phyloP scores from a whole-genome alignment of 257 asterid genomes.

The Nicotiana benthamiana region DNA sequence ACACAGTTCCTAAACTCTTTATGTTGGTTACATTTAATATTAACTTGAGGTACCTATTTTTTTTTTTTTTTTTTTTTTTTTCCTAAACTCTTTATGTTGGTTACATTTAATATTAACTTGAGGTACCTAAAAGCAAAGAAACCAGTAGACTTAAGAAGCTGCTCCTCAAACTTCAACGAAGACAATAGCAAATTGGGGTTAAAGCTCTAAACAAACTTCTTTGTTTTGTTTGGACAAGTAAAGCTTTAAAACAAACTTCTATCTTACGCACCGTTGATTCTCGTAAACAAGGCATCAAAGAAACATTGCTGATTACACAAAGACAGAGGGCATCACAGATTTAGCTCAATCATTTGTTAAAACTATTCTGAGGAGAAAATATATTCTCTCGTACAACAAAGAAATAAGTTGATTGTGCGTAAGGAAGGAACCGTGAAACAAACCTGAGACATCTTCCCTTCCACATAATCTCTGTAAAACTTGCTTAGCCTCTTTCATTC shows the following conservation, averaged over 20 bases:
- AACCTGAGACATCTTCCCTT: constrained; percentile 85
- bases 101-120: no score
- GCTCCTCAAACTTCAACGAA: no score
- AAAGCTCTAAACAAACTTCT: no score
- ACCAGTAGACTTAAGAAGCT: no score
- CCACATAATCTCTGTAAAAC: constrained; percentile 78
- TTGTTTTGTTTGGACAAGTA: not conserved
- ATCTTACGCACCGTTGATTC: not conserved
- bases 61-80: no score
- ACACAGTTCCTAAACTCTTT: no score
- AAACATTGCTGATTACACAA: not conserved
- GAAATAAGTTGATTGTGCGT: not conserved
- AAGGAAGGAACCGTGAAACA: not conserved
- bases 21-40: no score
- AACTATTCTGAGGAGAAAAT: not conserved
- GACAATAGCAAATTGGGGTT: no score
- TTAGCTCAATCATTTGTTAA: not conserved
- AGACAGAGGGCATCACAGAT: not conserved
- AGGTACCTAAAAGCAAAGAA: no score
- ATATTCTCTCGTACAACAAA: not conserved
- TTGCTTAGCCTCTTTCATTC: constrained; percentile 66
- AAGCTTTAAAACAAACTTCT: not conserved
- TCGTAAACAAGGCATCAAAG: not conserved
- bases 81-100: no score
- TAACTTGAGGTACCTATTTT: no score